Conservation (phyloP, 345 rosid genomes). For the Fremontodendron californicum region DNA sequence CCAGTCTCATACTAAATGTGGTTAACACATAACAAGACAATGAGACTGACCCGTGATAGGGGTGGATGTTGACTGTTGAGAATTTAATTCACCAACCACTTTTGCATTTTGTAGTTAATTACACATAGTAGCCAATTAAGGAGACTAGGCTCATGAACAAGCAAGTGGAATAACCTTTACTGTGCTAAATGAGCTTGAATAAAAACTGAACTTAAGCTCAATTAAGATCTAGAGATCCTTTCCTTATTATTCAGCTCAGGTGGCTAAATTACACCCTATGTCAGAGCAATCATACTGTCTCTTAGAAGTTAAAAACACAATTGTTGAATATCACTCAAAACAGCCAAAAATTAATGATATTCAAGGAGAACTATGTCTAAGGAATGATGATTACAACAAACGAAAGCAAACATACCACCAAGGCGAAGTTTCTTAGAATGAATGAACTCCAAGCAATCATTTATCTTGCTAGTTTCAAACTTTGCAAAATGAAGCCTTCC, state of each 20-base stretch:
- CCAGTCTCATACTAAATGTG: too few species aligned
- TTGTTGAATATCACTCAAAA: background rate
- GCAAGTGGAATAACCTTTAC: background rate
- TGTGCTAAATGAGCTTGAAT: conserved; percentile 1
- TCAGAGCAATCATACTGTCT: background rate
- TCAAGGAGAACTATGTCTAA: background rate
- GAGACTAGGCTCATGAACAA: background rate
- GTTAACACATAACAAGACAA: too few species aligned
- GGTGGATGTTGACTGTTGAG: conserved; percentile 3
- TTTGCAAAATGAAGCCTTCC: conserved; percentile 81
- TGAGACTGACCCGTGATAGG: too few species aligned
- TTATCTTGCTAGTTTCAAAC: conserved; percentile 81
- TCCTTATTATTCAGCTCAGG: background rate
- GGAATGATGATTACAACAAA: background rate
- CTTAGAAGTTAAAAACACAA: background rate
- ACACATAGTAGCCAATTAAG: background rate
- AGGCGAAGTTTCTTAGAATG: conserved; percentile 47
- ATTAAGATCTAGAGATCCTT: background rate
- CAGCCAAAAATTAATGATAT: background rate
- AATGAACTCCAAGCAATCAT: conserved; percentile 80
- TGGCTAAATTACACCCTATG: background rate
- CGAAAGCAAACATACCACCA: conserved; percentile 38
- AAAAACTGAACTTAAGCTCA: background rate
- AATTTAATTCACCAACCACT: background rate
- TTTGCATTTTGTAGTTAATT: background rate